Evolutionary conservation across 192 early-diverging fungal species (phyloP).

Genomic region (Coemansia sp.): DNA sequence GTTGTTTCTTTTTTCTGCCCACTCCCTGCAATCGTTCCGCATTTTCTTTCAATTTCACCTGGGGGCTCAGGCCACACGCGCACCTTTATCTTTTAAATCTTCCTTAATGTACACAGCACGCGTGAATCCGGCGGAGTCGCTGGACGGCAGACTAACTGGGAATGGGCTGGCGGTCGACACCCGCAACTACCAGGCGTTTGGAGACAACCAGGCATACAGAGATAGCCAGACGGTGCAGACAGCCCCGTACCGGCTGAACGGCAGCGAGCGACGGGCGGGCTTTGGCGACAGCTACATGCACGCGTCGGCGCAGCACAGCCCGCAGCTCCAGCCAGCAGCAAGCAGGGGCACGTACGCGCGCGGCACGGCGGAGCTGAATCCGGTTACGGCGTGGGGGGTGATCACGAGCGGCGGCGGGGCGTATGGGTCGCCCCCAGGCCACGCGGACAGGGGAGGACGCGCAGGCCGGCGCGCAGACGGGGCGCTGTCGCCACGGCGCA

Average conservation of each 20-base stretch:
- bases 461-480: slow-evolving; percentile 4
- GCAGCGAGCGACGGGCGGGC: neutral
- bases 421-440: slow-evolving; percentile 10
- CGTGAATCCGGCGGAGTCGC: neutral
- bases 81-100: too few relatives aligned
- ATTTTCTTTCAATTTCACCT: neutral
- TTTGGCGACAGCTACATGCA: neutral
- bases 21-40: too few relatives aligned
- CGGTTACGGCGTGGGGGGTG: slow-evolving; percentile 26
- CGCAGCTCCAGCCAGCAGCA: slow-evolving; percentile 1
- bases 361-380: slow-evolving; percentile 23
- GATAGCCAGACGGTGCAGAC: neutral
- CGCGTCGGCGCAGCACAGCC: neutral
- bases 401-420: slow-evolving; percentile 9
- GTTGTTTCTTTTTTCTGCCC: neutral
- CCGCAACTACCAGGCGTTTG: slow-evolving; percentile 4
- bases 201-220: too few relatives aligned
- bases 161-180: slow-evolving; percentile 25
- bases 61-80: too few relatives aligned
- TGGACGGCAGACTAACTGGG: slow-evolving; percentile 1
- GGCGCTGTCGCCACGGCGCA: slow-evolving; percentile 6
- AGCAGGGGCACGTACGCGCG: neutral
- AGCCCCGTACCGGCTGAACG: slow-evolving; percentile 5
- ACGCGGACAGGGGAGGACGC: slow-evolving; percentile 11
- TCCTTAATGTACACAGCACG: slow-evolving; percentile 1